These are phyloP conservation scores for Cyberlindnera xylosilytica DNA, from an alignment of 805 yeast genomes.

Conservation along the genomic window DNA sequence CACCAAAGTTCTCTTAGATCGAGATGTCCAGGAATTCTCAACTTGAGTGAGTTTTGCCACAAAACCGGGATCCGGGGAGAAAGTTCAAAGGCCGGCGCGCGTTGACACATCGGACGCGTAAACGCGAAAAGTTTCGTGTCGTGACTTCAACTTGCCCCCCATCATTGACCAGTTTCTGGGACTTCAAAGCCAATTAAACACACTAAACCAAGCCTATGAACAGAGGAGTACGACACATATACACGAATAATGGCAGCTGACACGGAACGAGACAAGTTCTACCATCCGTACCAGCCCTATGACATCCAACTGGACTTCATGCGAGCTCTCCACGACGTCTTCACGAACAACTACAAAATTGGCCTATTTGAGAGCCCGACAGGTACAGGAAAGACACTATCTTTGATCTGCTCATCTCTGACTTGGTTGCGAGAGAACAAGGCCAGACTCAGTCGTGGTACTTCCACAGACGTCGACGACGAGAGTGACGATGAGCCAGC, in stretches of 20 bases:
- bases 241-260: slow-evolving; percentile 10
- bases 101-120: neutral
- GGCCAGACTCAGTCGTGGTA: slow-evolving; percentile 3
- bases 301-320: slow-evolving; percentile 73
- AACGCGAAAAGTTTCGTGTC: slow-evolving; percentile 5
- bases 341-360: slow-evolving; percentile 53
- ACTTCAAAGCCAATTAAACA: neutral
- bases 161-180: neutral
- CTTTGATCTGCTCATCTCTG: slow-evolving; percentile 80
- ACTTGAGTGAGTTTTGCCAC: too few relatives aligned
- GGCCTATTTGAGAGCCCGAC: slow-evolving; percentile 93
- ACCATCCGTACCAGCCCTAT: slow-evolving; percentile 84
- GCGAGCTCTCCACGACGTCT: slow-evolving; percentile 66
- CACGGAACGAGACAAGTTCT: slow-evolving; percentile 32
- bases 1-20: too few relatives aligned
- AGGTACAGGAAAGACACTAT: slow-evolving; percentile 90
- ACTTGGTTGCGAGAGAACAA: slow-evolving; percentile 67
- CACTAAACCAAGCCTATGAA: neutral
- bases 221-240: neutral
- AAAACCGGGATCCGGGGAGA: neutral
- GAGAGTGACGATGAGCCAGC: slow-evolving; percentile 60
- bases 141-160: too few relatives aligned
- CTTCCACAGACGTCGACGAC: slow-evolving; percentile 5
- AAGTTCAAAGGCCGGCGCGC: neutral
- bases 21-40: too few relatives aligned